These are phyloP conservation scores for Cercospora brassicicola DNA, from an alignment of 2,329 filamentous ascomycete genomes.

Conservation along the genomic window DNA sequence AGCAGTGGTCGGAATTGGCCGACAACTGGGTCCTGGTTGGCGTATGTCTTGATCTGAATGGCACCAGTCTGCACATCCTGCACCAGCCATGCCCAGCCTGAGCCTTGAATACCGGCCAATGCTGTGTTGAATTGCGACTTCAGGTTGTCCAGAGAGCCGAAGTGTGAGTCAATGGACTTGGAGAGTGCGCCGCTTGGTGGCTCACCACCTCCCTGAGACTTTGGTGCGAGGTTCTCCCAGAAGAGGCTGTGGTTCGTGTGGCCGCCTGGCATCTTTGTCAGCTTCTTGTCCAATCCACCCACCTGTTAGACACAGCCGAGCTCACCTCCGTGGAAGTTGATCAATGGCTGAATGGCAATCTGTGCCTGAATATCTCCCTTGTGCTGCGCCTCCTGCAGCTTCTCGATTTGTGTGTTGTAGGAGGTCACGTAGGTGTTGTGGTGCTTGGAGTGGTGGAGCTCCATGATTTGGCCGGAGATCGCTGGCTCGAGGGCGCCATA, in stretches of 20 bases:
- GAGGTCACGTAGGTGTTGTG: conserved; percentile 91
- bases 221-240: conserved; percentile 69
- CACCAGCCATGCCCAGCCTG: conserved; percentile 78
- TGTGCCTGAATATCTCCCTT: conserved; percentile 56
- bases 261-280: conserved; percentile 45
- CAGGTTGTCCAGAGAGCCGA: conserved; percentile 59
- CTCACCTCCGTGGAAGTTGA: conserved; percentile 65
- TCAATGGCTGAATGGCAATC: conserved; percentile 57
- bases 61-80: conserved; percentile 63
- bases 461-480: conserved; percentile 91
- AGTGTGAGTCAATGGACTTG: conserved; percentile 60
- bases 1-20: conserved; percentile 79
- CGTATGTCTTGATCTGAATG: conserved; percentile 73
- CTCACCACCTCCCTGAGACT: conserved; percentile 65
- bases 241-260: conserved; percentile 69
- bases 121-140: conserved; percentile 65
- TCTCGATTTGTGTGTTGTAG: conserved; percentile 76
- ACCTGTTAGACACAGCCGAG: background rate
- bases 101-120: conserved; percentile 64
- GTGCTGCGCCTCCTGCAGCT: conserved; percentile 60
- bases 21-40: conserved; percentile 84
- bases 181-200: conserved; percentile 59
- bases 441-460: conserved; percentile 91
- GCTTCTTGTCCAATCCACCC: background rate
- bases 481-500: conserved; percentile 87